Base-by-base conservation (phyloP, 768 basidiomycete species). In the Sporobolomyces roseus region DNA sequence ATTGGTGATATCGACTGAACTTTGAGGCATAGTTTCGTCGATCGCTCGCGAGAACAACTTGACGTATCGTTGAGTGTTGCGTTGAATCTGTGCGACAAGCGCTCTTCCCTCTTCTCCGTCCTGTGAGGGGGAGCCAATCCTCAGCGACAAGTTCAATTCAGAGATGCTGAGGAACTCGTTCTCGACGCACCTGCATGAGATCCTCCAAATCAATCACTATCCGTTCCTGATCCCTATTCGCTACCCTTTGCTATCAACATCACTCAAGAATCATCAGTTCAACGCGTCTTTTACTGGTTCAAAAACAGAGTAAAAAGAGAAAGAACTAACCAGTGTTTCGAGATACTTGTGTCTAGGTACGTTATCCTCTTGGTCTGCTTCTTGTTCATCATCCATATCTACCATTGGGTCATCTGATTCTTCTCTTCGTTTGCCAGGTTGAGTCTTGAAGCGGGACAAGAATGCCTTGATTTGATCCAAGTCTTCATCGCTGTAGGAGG, bases 141-240 rank as follows among this genome's bases (percentile, higher is more conserved):
- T 16, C 3, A 14, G 16, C n/a, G 30, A 35, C 4, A 35, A 7
- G 50, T 9, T 29, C 12, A 50, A 19, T 13, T 0, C 33, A 25
- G 48, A 48, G 32, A 32, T 41, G 38, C 4, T 29, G 48, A 58
- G 27, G 4, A n/a, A n/a, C n/a, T n/a, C n/a, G n/a, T 17, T 17
- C 6, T 55, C 14, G 25, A 48, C 71, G 52, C 29, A 65, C 65
- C 56, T 62, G 36, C 36, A 55, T 41, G 30, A 71, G 25, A 79
- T 99, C 96, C 77, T 92, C 90, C 29, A 99, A 78, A 74, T 94
- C 91, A 68, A 99, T 85, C 46, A 87, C 81, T 14, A 99, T 81
- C 85, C 89, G 89, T 73, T 91, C 86, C 78, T 92, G 88, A 70
- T 96, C 90, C 41, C 96, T 85, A 79, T 99, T 94, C 56, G 94